These are phyloP conservation scores for Erodium moschatum DNA, from an alignment of 441 rosid genomes.

Conservation along the genomic window DNA sequence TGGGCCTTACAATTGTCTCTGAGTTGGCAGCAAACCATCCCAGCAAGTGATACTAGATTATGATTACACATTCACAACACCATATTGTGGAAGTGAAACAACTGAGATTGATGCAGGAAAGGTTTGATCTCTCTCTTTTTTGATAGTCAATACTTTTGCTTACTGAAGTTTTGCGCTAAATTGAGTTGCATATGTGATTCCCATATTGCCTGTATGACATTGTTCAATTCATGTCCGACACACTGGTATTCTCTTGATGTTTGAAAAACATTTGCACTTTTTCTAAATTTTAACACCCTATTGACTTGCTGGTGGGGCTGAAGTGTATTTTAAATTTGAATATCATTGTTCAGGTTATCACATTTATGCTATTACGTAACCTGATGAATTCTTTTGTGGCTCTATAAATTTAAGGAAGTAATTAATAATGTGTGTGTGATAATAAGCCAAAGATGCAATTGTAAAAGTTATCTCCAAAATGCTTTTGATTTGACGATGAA, in stretches of 20 bases:
- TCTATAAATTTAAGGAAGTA: no score
- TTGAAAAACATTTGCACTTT: background rate
- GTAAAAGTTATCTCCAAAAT: background rate
- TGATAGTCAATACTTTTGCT: background rate
- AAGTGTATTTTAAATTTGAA: background rate
- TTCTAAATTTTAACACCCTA: background rate
- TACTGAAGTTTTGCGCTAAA: background rate
- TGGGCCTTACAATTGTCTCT: slow-evolving; percentile 9
- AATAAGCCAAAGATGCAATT: background rate
- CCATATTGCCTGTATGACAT: background rate
- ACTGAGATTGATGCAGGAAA: slow-evolving; percentile 33
- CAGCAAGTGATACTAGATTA: slow-evolving; percentile 89
- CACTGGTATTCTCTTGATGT: background rate
- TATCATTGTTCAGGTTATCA: background rate
- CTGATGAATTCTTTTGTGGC: background rate
- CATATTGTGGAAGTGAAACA: slow-evolving; percentile 65
- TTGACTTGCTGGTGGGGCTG: background rate
- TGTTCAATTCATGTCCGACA: background rate
- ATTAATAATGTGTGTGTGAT: background rate
- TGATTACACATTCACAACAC: slow-evolving; percentile 92
- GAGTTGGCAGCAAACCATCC: slow-evolving; percentile 61
- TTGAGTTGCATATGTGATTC: background rate
- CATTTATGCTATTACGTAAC: no score
- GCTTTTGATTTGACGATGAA: no score
- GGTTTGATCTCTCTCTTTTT: slow-evolving; percentile 30